Base-by-base conservation (phyloP, 2,329 filamentous ascomycete species). In the Gyromitra esculenta region DNA sequence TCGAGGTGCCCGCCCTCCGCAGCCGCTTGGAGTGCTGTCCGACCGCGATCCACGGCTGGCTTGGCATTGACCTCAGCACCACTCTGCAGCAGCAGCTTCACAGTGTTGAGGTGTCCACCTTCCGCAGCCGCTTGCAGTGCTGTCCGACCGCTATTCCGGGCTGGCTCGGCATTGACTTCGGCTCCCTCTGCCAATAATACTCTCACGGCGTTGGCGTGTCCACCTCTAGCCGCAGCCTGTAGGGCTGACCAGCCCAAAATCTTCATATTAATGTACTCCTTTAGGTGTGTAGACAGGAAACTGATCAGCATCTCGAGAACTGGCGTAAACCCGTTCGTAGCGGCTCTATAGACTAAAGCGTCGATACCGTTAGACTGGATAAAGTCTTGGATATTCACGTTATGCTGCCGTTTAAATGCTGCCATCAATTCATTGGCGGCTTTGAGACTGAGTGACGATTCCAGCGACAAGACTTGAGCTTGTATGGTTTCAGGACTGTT, bases 21-120 rank as follows among this genome's bases (percentile, higher is more conserved):
- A 31, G 25, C 25, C 2, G 2, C 25, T 31, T 3, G 2, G 25
- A 31, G 25, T 31, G 2, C 25, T 3, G 25, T 31, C 25, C 2
- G 25, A 31, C 25, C 2, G 25, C 2, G 0, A 31, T 0, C 0
- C 25, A 3, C 0, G 25, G 25, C 2, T 4, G 25, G 1, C 25
- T 31, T 0, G 25, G 2, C 25, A 31, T 31, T 31, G 25, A 31
- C 25, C 4, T 3, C 2, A 2, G 25, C 25, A 2, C 25, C 25
- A 0, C 2, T 31, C 25, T 31, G 25, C 25, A 31, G 2, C 25
- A 31, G 25, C 25, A 31, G 25, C 1, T 31, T 31, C 25, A 4
- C 25, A 0, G 4, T 0, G 25, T 4, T 2, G 25, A 31, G 25
- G 15, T 45, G 9, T 11, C 41, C 15, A 2, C 41, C 11, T 11